Evolutionary conservation across 495 filamentous ascomycete genomes (phyloP).

Genomic region (Penicillium chermesinum): DNA sequence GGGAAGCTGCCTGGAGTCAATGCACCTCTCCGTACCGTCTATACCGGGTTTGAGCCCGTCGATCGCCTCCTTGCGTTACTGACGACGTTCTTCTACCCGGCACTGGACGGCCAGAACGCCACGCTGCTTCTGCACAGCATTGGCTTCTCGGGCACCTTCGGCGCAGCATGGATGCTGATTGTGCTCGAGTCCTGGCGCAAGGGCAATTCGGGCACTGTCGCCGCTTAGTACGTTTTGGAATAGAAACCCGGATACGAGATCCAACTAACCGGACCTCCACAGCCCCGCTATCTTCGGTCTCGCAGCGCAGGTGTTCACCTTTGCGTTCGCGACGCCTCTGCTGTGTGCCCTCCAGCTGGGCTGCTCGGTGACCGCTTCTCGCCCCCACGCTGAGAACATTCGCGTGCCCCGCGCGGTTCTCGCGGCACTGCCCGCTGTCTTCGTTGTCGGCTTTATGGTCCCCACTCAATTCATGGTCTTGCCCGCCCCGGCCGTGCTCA

Average conservation of each 20-base stretch:
- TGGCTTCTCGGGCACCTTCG: conserved; percentile 50
- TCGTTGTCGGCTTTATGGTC: conserved; percentile 46
- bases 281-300: conserved; percentile 50
- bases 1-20: conserved; percentile 37
- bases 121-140: conserved; percentile 42
- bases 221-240: conserved; percentile 46
- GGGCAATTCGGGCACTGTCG: conserved; percentile 48
- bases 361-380: conserved; percentile 45
- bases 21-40: conserved; percentile 37
- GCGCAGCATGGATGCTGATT: conserved; percentile 51
- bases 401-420: conserved; percentile 44
- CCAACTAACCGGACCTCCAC: conserved; percentile 2
- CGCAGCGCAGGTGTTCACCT: conserved; percentile 48
- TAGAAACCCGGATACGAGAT: background rate
- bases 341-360: conserved; percentile 49
- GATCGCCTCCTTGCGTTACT: conserved; percentile 45
- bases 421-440: conserved; percentile 40
- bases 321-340: conserved; percentile 50
- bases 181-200: conserved; percentile 51
- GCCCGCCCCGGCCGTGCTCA: conserved; percentile 42
- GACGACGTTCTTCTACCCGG: conserved; percentile 51
- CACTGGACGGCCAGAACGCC: conserved; percentile 46
- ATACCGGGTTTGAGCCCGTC: conserved; percentile 46
- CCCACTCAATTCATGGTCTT: conserved; percentile 50
- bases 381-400: conserved; percentile 43